These are phyloP conservation scores for Cnidoscolus chayamansa DNA, from an alignment of 441 rosid genomes.

Conservation along the genomic window DNA sequence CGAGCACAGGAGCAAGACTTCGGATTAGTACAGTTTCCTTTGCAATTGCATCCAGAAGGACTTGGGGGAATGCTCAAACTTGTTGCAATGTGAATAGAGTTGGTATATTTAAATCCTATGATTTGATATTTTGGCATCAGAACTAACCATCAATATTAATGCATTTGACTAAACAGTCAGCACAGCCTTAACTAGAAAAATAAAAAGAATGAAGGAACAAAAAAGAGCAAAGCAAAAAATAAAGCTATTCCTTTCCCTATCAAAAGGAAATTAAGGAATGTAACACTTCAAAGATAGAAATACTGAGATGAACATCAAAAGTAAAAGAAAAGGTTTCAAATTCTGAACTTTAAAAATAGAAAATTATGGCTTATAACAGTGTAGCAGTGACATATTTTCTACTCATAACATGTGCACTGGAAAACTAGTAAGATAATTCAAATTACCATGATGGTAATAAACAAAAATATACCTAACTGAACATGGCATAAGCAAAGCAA, in stretches of 20 bases:
- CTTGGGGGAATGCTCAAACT: constrained; percentile 34
- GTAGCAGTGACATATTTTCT: background rate
- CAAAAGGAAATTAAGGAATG: background rate
- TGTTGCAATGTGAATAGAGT: constrained; percentile 33
- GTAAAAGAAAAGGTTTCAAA: background rate
- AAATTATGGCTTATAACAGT: constrained; percentile 1
- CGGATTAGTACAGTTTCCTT: constrained; percentile 41
- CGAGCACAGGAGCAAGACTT: constrained; percentile 49
- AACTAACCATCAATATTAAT: background rate
- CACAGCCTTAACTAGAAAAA: background rate
- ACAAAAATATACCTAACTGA: background rate
- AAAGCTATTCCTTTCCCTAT: background rate
- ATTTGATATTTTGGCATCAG: constrained; percentile 17
- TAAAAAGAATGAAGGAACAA: background rate
- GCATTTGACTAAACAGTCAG: constrained; percentile 2
- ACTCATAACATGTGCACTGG: constrained; percentile 1
- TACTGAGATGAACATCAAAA: background rate
- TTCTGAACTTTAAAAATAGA: background rate
- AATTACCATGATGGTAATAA: background rate
- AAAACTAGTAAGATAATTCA: background rate
- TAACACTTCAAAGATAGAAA: background rate
- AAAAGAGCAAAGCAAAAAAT: background rate
- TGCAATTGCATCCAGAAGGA: constrained; percentile 47
- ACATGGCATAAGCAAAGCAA: background rate
- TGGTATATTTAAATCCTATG: constrained; percentile 47